Evolutionary conservation across 176 grass and related monocot species (phyloP), one percentile per base, ranked within the genome.

Genomic region (Oryza glaberrima): DNA sequence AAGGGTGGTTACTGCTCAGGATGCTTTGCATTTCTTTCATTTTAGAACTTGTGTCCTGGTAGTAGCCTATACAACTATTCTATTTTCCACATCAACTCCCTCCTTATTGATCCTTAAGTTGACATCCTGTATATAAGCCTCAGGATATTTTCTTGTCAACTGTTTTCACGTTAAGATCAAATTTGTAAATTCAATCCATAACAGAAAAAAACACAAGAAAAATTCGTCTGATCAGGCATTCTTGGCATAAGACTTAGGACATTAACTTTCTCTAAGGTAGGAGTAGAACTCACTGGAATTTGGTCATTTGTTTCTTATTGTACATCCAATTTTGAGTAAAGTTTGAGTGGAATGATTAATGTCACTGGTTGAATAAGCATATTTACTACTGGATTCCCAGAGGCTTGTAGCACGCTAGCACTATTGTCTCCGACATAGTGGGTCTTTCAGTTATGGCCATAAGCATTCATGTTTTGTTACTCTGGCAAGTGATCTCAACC

Each of bases 21-120:
- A 49, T 82, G 16, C 15, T 60, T 79, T 82, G 51, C 58, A 23
- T 82, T 82, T 82, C 26, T 11, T 73, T 25, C 17, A 47, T 47
- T 40, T 73, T 49, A 28, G 14, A 13, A 35, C 8, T 56, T 56
- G 25, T 75, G 8, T 20, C 9, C 11, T 56, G 25, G n/a, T 30
- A 49, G 47, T 35, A 65, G 70, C 52, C 6, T 15, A 69, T 4
- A 69, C 4, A 38, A 48, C 15, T 26, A 11, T 81, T 11, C 60
- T 73, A 66, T 60, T 73, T 86, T 80, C 71, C 4, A 63, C 28
- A 71, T 71, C 32, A 72, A 61, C 30, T 80, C 12, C 70, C 15
- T 61, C 63, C 14, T 34, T 71, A 38, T 8, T 8, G 17, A n/a
- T 16, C 45, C 3, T 34, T n/a, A 58, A 58, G 17, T 58, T 58